Conservation (phyloP, 1,139 yeast genomes). For the Suhomyces wounanorum region DNA sequence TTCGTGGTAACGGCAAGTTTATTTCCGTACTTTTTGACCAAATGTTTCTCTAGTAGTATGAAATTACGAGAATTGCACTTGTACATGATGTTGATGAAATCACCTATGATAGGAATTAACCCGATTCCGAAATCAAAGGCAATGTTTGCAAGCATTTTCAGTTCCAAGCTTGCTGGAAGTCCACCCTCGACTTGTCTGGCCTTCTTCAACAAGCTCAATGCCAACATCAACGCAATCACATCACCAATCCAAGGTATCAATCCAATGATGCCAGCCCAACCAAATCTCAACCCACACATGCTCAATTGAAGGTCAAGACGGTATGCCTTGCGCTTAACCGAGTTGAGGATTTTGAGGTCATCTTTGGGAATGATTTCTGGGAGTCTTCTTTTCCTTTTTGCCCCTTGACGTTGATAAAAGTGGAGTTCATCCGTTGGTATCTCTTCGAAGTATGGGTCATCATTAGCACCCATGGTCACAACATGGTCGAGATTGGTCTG, state of each 20-base stretch:
- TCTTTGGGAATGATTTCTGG: constrained; percentile 58
- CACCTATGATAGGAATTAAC: constrained; percentile 74
- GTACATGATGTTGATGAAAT: constrained; percentile 63
- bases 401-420: constrained; percentile 49
- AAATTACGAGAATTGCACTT: constrained; percentile 78
- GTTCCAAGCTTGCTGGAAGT: constrained; percentile 50
- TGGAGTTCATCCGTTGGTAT: constrained; percentile 50
- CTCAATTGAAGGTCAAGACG: constrained; percentile 63
- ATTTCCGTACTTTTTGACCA: constrained; percentile 43
- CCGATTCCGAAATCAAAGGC: constrained; percentile 68
- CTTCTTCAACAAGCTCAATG: constrained; percentile 48
- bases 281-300: constrained; percentile 64
- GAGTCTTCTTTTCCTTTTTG: constrained; percentile 47
- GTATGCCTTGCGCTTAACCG: constrained; percentile 63
- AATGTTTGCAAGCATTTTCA: constrained; percentile 61
- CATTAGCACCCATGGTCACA: constrained; percentile 33
- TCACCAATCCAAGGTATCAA: constrained; percentile 69
- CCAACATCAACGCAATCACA: constrained; percentile 50
- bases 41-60: constrained; percentile 57
- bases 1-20: background rate
- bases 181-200: constrained; percentile 67
- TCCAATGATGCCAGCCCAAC: constrained; percentile 75
- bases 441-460: constrained; percentile 52
- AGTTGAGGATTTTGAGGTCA: constrained; percentile 54
- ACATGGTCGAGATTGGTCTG: constrained; percentile 42